Conservation (phyloP, 441 rosid genomes). For the Hura crepitans region DNA sequence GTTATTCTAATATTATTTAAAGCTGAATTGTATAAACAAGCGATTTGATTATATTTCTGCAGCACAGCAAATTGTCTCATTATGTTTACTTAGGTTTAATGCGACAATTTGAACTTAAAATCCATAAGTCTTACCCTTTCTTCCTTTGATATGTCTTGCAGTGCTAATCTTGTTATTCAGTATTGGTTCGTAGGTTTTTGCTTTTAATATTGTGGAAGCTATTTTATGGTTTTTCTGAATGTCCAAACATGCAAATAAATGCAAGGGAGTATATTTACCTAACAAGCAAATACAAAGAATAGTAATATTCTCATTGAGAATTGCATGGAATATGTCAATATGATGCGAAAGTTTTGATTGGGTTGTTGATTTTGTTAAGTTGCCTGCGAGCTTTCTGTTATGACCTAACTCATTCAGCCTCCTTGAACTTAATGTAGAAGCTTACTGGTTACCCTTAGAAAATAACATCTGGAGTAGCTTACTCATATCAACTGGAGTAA, state of each 20-base stretch:
- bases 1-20: no score
- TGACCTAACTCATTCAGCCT: not conserved
- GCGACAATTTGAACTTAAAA: no score
- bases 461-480: not conserved
- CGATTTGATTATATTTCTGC: no score
- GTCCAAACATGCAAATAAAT: not conserved
- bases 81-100: no score
- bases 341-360: not conserved
- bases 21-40: no score
- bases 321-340: not conserved
- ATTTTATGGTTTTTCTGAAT: not conserved
- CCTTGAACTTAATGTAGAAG: not conserved
- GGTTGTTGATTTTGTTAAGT: not conserved
- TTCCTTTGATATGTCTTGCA: no score
- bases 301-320: not conserved
- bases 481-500: not conserved
- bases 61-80: no score
- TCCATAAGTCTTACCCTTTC: no score
- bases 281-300: not conserved
- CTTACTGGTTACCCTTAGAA: not conserved
- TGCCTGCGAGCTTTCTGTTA: not conserved
- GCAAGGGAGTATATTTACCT: not conserved
- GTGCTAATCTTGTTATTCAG: no score
- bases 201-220: not conserved
- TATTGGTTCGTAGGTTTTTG: no score